phyloP scores from a whole-genome alignment of 805 yeast genomes.

The Nematodospora valgi region DNA sequence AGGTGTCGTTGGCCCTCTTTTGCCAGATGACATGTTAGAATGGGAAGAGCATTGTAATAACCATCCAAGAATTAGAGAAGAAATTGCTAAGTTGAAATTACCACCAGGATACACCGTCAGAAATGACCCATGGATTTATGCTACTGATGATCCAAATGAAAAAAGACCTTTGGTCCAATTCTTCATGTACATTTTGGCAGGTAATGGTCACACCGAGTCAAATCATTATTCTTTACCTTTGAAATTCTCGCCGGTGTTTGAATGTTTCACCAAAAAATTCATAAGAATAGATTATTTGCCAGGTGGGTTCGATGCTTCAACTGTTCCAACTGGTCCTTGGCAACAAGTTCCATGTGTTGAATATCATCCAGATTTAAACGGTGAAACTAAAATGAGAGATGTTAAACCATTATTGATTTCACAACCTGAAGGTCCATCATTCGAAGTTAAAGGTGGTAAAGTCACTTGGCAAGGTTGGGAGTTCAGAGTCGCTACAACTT shows the following conservation, averaged over 20 bases:
- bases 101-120: constrained; percentile 55
- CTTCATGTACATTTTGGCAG: constrained; percentile 68
- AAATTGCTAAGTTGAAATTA: constrained; percentile 62
- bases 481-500: constrained; percentile 64
- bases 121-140: constrained; percentile 85
- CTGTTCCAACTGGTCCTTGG: constrained; percentile 59
- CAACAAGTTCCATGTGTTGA: constrained; percentile 58
- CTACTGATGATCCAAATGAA: constrained; percentile 65
- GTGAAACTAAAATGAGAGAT: constrained; percentile 47
- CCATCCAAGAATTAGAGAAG: constrained; percentile 61
- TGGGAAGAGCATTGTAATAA: constrained; percentile 48
- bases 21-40: constrained; percentile 59
- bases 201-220: constrained; percentile 62
- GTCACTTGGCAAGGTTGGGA: constrained; percentile 84
- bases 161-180: constrained; percentile 64
- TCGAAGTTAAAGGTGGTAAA: constrained; percentile 51
- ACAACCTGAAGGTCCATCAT: constrained; percentile 83
- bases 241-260: constrained; percentile 71
- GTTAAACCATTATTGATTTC: constrained; percentile 64
- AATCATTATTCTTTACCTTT: constrained; percentile 76
- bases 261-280: constrained; percentile 55
- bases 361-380: constrained; percentile 69
- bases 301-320: constrained; percentile 62
- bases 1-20: constrained; percentile 68
- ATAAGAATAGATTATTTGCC: constrained; percentile 74